Base-by-base conservation (phyloP, 805 yeast genomes). In the Hanseniaspora valbyensis region DNA sequence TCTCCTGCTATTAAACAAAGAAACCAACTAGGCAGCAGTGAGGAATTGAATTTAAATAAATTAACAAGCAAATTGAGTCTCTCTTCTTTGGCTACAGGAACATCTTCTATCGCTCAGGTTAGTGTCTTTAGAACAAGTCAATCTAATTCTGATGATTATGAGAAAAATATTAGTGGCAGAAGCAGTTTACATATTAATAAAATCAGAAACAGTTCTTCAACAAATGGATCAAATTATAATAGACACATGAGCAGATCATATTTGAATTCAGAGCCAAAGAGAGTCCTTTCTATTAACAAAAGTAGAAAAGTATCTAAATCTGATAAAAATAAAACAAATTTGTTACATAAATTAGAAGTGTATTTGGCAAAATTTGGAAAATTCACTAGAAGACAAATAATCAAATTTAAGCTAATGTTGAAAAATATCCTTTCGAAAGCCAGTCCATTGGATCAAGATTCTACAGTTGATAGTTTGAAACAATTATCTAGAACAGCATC, bases 161-260 rank as follows among this genome's bases (percentile, higher is more conserved):
- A 14, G 16, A 25, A 30, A 14, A 34, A 29, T 19, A 28, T 9
- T 3, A 39, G 28, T 24, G 2, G 29, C 7, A 16, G 16, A 22
- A 41, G 44, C 16, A 25, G 57, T 58, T 13, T 44, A 50, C 19
- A 30, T 63, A 44, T 68, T 66, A 14, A 43, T 53, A 7, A 58
- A 55, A 14, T 54, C 63, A 21, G 61, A 56, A 32, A 57, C 49
- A n/a, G 56, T 54, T 42, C 42, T 64, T 24, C 61, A 52, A 28
- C 60, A 55, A 26, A 56, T 67, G 59, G 60, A 66, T 45, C 39
- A 55, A 10, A 60, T 62, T 1, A 50, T 67, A 54, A 57, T 33
- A 65, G 56, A 50, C 59, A 53, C 50, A 45, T 54, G 25, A 59
- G 32, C 21, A 34, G 18, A 34, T 21, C 9, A 6, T 6, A n/a